Percentiles rank a stretch among this genome's conserved stretches.
These are phyloP conservation scores for Lactarius hatsudake DNA, from an alignment of 768 basidiomycete species.

Conservation along the genomic window DNA sequence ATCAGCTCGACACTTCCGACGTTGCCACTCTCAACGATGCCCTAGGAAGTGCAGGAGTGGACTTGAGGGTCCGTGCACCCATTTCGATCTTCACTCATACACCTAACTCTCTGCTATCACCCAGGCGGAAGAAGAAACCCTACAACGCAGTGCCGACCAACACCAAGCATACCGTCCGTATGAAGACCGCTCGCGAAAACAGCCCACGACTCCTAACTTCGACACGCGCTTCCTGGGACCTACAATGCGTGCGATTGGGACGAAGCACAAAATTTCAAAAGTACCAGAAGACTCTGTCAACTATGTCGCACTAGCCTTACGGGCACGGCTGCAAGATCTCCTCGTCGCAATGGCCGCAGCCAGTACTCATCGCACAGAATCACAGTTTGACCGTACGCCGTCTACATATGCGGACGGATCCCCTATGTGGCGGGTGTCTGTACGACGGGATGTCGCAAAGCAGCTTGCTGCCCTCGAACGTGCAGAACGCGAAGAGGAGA, in stretches of 20 bases:
- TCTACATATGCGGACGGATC: constrained; percentile 62
- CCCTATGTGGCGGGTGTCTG: constrained; percentile 80
- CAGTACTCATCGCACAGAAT: constrained; percentile 63
- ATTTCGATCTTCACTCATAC: background rate
- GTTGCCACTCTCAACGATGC: constrained; percentile 81
- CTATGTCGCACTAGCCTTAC: constrained; percentile 77
- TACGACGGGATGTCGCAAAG: constrained; percentile 78
- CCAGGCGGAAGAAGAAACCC: constrained; percentile 82
- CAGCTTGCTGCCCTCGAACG: constrained; percentile 74
- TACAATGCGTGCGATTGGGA: constrained; percentile 65
- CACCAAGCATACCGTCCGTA: constrained; percentile 62
- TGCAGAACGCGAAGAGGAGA: constrained; percentile 82
- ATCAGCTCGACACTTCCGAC: constrained; percentile 57
- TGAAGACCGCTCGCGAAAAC: constrained; percentile 79
- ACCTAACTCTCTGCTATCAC: constrained; percentile 6
- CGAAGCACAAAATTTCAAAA: constrained; percentile 63
- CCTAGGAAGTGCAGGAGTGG: constrained; percentile 82
- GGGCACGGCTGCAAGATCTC: constrained; percentile 68
- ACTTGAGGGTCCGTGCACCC: constrained; percentile 57
- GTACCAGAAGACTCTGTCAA: constrained; percentile 70
- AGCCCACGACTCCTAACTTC: constrained; percentile 66
- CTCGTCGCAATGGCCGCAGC: constrained; percentile 67
- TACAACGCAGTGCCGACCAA: constrained; percentile 63
- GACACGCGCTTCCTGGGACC: constrained; percentile 61
- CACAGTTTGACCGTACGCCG: constrained; percentile 65